Evolutionary conservation across 2,329 filamentous ascomycete genomes (phyloP).

Genomic region (Byssothecium circinans): DNA sequence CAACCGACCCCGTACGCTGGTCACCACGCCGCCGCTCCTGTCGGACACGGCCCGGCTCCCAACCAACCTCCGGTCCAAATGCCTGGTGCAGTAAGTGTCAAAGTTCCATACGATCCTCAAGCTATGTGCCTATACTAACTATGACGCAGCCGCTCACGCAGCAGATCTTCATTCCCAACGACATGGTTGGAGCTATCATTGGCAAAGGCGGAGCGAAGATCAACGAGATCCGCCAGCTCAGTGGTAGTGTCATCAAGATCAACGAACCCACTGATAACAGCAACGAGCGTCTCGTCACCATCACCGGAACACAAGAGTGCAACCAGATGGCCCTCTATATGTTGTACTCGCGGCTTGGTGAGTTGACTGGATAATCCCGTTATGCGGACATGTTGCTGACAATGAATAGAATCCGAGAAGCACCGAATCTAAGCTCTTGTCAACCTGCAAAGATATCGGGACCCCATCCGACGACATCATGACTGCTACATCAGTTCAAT

Average conservation of each 20-base stretch:
- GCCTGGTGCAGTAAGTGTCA: slow-evolving; percentile 60
- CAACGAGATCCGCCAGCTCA: slow-evolving; percentile 96
- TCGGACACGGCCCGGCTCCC: slow-evolving; percentile 68
- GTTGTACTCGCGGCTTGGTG: slow-evolving; percentile 96
- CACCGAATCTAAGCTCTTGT: slow-evolving; percentile 57
- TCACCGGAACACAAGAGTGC: slow-evolving; percentile 96
- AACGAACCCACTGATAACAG: slow-evolving; percentile 99
- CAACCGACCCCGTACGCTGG: slow-evolving; percentile 71
- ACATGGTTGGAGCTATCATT: slow-evolving; percentile 99
- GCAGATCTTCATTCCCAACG: slow-evolving; percentile 98
- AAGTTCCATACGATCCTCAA: not conserved
- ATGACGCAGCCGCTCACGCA: slow-evolving; percentile 73
- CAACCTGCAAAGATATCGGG: not conserved
- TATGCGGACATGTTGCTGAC: slow-evolving; percentile 6
- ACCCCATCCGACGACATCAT: not conserved
- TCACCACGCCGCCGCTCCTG: slow-evolving; percentile 54
- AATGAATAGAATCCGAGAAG: slow-evolving; percentile 69
- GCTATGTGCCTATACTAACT: not conserved
- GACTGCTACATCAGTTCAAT: not conserved
- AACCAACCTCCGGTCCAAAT: slow-evolving; percentile 66
- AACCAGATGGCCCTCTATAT: slow-evolving; percentile 99
- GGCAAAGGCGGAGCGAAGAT: slow-evolving; percentile 99
- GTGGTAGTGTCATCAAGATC: slow-evolving; percentile 98
- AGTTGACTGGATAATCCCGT: slow-evolving; percentile 37
- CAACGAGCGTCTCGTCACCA: slow-evolving; percentile 95